Conservation (phyloP, 2,329 filamentous ascomycete genomes). For the Calonectria multiphialidica region DNA sequence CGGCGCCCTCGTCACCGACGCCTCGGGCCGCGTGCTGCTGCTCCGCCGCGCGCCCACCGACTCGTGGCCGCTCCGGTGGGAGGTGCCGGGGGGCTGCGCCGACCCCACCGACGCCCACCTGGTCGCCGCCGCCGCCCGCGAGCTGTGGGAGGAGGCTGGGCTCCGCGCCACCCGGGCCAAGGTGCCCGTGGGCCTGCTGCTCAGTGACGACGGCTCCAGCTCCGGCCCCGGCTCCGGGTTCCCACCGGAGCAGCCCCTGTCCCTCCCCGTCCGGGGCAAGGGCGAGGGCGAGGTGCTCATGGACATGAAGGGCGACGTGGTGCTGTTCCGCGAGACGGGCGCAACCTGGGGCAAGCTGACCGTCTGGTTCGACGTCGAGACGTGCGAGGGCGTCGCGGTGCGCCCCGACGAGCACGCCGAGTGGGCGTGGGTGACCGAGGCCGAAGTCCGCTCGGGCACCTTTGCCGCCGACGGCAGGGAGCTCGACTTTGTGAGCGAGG, state of each 20-base stretch:
- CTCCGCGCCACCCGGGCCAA: constrained; percentile 47
- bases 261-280: background rate
- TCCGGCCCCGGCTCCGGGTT: background rate
- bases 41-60: constrained; percentile 43
- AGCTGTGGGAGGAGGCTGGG: constrained; percentile 61
- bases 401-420: constrained; percentile 54
- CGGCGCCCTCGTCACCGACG: constrained; percentile 39
- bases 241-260: background rate
- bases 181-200: constrained; percentile 33
- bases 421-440: constrained; percentile 54
- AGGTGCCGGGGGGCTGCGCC: constrained; percentile 41
- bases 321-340: constrained; percentile 39
- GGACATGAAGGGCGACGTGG: constrained; percentile 36
- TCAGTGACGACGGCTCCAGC: background rate
- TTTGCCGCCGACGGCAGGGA: constrained; percentile 39
- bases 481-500: constrained; percentile 49
- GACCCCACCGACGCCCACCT: constrained; percentile 35
- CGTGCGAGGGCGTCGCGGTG: constrained; percentile 41
- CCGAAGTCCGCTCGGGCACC: constrained; percentile 45
- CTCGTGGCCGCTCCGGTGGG: constrained; percentile 44
- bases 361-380: constrained; percentile 44
- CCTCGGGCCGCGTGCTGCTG: constrained; percentile 35
- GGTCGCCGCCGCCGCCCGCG: constrained; percentile 50
- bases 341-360: constrained; percentile 46
- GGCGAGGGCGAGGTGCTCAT: constrained; percentile 36